These are phyloP conservation scores for Eucalyptus albens DNA, from an alignment of 345 rosid species.

Conservation along the genomic window DNA sequence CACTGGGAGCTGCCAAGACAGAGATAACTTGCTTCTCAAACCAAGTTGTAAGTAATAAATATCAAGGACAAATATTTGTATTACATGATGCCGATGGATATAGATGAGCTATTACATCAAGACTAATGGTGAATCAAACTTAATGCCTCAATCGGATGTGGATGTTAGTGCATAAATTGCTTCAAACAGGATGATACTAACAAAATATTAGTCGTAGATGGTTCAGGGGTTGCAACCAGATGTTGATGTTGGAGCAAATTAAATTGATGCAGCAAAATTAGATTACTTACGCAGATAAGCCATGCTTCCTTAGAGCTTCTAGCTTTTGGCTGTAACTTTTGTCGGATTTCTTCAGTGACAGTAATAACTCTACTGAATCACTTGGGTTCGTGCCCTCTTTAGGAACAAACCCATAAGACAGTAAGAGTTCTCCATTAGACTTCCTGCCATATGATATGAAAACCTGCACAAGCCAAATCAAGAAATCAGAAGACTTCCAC, in stretches of 20 bases:
- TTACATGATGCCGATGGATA: neutral
- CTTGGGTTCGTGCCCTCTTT: conserved; percentile 85
- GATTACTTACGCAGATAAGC: conserved; percentile 53
- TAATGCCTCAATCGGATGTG: neutral
- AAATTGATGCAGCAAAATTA: neutral
- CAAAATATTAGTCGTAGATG: neutral
- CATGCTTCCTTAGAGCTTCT: conserved; percentile 68
- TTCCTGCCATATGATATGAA: conserved; percentile 95
- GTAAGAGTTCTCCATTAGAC: conserved; percentile 83
- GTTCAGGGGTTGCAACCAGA: neutral
- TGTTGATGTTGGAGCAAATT: neutral
- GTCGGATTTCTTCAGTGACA: conserved; percentile 66
- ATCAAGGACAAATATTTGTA: neutral
- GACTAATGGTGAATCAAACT: neutral
- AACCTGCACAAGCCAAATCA: conserved; percentile 43
- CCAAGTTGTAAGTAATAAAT: neutral
- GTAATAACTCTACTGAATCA: conserved; percentile 76
- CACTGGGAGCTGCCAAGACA: conserved; percentile 48
- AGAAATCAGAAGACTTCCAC: neutral
- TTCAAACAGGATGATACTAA: neutral
- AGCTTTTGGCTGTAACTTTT: conserved; percentile 68
- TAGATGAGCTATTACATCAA: neutral
- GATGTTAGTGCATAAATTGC: neutral
- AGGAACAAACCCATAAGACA: conserved; percentile 93
- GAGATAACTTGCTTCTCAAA: neutral